Percentiles rank a stretch among this genome's conserved stretches.
phyloP scores from a whole-genome alignment of 2,329 filamentous ascomycete species.

The Hymenoscyphus occultus region DNA sequence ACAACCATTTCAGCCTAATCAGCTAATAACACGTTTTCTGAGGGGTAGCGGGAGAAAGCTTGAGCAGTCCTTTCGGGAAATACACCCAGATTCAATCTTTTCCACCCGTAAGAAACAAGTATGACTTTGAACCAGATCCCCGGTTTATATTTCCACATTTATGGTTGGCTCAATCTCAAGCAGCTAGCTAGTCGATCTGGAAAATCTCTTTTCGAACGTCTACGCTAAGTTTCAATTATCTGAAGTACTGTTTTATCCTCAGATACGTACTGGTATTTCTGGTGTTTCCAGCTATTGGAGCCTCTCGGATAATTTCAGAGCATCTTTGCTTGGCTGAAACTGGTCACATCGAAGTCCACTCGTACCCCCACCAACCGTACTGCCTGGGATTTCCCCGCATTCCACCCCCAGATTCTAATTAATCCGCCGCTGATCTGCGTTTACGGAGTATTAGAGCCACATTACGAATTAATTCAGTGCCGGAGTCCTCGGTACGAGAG shows the following conservation, averaged over 20 bases:
- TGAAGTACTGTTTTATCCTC: too few species aligned
- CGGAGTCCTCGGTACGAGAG: too few species aligned
- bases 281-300: background rate
- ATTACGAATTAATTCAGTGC: too few species aligned
- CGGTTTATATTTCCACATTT: background rate
- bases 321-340: background rate
- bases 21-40: background rate
- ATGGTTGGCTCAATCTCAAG: background rate
- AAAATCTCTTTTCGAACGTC: background rate
- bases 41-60: background rate
- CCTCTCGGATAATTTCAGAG: background rate
- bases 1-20: background rate
- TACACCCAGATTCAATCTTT: background rate
- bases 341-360: background rate
- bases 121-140: background rate
- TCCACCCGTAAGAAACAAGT: background rate
- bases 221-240: too few species aligned
- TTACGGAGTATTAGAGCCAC: background rate
- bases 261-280: too few species aligned
- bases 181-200: background rate
- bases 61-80: too few species aligned
- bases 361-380: background rate
- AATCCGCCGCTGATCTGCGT: background rate
- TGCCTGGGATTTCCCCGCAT: background rate
- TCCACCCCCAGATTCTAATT: background rate